A percentile compares a stretch with the other conserved stretches of the same genome.
Evolutionary conservation across 352 stramenopile species (phyloP).

Genomic region (Phytophthora citricola): DNA sequence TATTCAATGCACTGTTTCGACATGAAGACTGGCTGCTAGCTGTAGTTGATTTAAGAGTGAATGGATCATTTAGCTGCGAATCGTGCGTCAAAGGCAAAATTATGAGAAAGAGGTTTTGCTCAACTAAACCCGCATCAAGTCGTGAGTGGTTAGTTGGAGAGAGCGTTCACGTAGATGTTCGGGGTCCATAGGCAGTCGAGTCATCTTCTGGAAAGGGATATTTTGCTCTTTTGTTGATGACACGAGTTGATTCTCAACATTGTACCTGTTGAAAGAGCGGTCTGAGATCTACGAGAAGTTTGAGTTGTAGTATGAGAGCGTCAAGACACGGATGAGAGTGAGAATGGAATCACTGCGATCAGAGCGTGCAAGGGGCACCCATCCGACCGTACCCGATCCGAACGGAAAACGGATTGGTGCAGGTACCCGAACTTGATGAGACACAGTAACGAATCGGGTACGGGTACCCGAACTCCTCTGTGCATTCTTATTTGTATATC

Average conservation of each 20-base stretch:
- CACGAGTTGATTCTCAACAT: conserved; percentile 16
- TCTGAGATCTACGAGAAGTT: conserved; percentile 25
- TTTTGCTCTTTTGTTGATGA: conserved; percentile 33
- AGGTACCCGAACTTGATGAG: no score
- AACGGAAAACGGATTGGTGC: no score
- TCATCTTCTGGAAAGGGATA: conserved; percentile 25
- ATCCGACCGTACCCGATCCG: no score
- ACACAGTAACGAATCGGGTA: no score
- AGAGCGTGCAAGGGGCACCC: no score
- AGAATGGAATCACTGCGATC: conserved; percentile 23
- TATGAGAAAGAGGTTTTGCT: conserved; percentile 12
- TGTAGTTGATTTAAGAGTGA: conserved; percentile 1
- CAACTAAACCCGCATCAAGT: not conserved
- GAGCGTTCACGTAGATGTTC: conserved; percentile 21
- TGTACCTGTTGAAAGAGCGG: conserved; percentile 17
- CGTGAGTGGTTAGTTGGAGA: conserved; percentile 18
- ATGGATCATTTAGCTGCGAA: conserved; percentile 4
- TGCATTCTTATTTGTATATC: no score
- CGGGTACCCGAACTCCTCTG: no score
- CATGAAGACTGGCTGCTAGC: not conserved
- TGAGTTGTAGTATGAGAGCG: conserved; percentile 10
- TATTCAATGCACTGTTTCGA: conserved; percentile 15
- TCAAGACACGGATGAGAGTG: conserved; percentile 20
- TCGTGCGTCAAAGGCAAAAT: conserved; percentile 20
- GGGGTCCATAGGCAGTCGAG: conserved; percentile 17